Base-by-base conservation (phyloP, 129 eudicot species). In the Rutidosis leptorrhynchoides region DNA sequence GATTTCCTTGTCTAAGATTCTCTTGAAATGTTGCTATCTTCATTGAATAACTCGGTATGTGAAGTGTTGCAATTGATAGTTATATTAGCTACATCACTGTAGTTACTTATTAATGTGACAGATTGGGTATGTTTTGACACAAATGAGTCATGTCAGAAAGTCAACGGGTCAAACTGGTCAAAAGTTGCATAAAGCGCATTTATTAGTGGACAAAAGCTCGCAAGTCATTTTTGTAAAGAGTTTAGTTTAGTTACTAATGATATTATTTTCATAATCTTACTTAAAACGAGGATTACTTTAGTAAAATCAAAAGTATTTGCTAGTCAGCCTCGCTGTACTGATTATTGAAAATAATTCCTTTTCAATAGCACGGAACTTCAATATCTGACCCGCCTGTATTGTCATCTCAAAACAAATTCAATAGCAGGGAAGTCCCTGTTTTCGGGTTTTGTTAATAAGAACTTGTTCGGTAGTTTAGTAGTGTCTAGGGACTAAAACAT, bases 1-100 rank as follows among this genome's bases (percentile, higher is more conserved):
- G 24, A 28, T 49, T 55, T 55, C 63, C 20, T 65, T 21, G 11
- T 29, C 45, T 35, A 0, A 62, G 17, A 20, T 66, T 49, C 7
- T 76, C 7, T 76, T 37, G 25, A 48, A 35, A 55, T n/a, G 51
- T 40, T 24, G 53, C 69, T 24, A 43, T 24, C 45, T 64, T 64
- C 40, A n/a, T 27, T 5, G 25, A 7, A 25, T 29, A 64, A 43
- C 57, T 14, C 6, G 7, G 69, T 60, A 49, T 5, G 24, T 6
- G 24, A 17, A 17, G 24, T 20, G 10, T 24, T 6, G 55, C 23
- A 17, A 19, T 19, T 49, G 29, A 22, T 55, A 23, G 7, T 28
- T 48, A 9, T 65, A 46, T 65, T n/a, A 7, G 35, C 58, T 65
- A 25, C 8, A 27, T 65, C 60, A 66, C 52, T 66, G 12, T 66